Base-by-base conservation (phyloP, 805 yeast genomes). In the Sugiyamaella qingdaonensis region DNA sequence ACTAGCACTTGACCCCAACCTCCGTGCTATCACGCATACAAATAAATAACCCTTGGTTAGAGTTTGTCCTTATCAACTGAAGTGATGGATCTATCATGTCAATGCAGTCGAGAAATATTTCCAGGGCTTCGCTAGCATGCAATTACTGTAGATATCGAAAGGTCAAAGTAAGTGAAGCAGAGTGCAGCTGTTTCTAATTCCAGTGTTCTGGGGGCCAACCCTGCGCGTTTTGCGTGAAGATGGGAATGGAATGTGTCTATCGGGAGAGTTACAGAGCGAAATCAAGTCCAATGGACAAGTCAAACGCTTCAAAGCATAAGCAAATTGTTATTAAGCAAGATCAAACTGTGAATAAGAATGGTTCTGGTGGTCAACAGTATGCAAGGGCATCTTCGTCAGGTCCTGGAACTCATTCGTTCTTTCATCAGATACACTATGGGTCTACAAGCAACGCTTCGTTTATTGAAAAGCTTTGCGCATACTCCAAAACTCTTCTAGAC, bases 141-240 rank as follows among this genome's bases (percentile, higher is more conserved):
- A 39, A 39, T 39, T 39, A 39, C 21, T 39, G 43, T 19, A 13
- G 43, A 19, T 39, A 39, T 9, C 43, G 43, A 14, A 39, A 39
- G 24, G 43, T 39, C 7, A 39, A 39, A 19, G 45, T 41, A 49
- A 13, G 52, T 41, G 14, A 36, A 48, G 16, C 4, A 9, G 27
- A 24, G 45, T 34, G 34, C 47, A 3, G 4, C 5, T 10, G 7
- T 29, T 3, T 31, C 16, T n/a, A 34, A n/a, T 13, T 13, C 5
- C 13, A 49, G 53, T 49, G 53, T 43, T 16, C 43, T 43, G 53
- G 53, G 13, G 53, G 43, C 8, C 13, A n/a, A 5, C 48, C 48
- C n/a, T 49, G 53, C n/a, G 37, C 18, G 11, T 14, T 31, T 18
- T 49, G 53, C 35, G 4, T 16, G 19, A 49, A 32, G 24, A 37